A percentile compares a stretch with the other conserved stretches of the same genome.
phyloP scores from a whole-genome alignment of 345 rosid genomes.

The Excoecaria cochinchinensis region DNA sequence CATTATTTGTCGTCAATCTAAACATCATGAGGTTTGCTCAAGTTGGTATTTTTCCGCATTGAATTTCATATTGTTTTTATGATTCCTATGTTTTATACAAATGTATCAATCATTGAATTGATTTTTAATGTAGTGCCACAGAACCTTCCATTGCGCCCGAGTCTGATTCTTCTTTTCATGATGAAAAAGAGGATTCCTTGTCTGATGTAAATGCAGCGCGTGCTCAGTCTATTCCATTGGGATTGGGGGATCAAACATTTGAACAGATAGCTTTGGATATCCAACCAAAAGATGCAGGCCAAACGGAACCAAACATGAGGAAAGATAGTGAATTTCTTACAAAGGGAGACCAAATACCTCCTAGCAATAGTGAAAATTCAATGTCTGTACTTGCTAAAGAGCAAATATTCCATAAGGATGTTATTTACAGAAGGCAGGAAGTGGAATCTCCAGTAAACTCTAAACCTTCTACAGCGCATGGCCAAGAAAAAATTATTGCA shows the following conservation, averaged over 20 bases:
- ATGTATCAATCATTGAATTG: constrained; percentile 20
- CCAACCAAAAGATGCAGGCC: constrained; percentile 23
- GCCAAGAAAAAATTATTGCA: constrained; percentile 31
- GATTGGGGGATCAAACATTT: constrained; percentile 27
- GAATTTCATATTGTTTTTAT: not conserved
- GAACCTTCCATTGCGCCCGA: constrained; percentile 38
- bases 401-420: constrained; percentile 23
- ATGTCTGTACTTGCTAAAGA: constrained; percentile 20
- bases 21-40: not conserved
- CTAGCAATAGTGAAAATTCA: constrained; percentile 31
- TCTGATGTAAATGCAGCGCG: constrained; percentile 27
- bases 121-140: constrained; percentile 45
- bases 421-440: constrained; percentile 18
- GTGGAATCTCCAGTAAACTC: constrained; percentile 17
- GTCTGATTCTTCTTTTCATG: constrained; percentile 38
- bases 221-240: constrained; percentile 32
- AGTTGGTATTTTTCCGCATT: not conserved
- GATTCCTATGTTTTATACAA: constrained; percentile 8
- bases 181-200: constrained; percentile 51
- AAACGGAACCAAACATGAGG: constrained; percentile 18
- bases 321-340: constrained; percentile 26
- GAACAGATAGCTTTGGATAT: constrained; percentile 20
- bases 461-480: constrained; percentile 29
- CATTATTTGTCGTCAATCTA: constrained; percentile 3
- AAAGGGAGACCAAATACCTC: constrained; percentile 32